Percentiles rank a stretch among this genome's conserved stretches.
Evolutionary conservation across 2,329 filamentous ascomycete genomes (phyloP).

Genomic region (Onygena corvina): DNA sequence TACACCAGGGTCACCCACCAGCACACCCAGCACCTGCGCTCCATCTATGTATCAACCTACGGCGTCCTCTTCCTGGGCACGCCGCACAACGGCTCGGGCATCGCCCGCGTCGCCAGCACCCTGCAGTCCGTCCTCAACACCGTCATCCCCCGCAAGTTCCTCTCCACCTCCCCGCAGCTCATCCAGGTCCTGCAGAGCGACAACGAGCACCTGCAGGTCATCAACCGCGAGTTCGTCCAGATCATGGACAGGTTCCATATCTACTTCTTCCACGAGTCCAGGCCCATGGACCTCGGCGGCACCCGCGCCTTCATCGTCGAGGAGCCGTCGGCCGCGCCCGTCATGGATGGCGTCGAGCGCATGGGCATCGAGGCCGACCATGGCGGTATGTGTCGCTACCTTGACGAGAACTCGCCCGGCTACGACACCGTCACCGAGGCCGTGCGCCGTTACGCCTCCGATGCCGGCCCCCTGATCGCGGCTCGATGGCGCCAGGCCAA

Average conservation of each 20-base stretch:
- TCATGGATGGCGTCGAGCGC: conserved; percentile 56
- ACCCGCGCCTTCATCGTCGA: conserved; percentile 56
- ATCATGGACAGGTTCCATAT: conserved; percentile 59
- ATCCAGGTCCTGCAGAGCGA: conserved; percentile 60
- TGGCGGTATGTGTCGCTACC: conserved; percentile 61
- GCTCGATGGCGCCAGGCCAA: conserved; percentile 51
- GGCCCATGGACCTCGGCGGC: conserved; percentile 56
- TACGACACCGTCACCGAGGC: conserved; percentile 45
- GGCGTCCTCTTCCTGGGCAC: conserved; percentile 67
- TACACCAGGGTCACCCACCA: conserved; percentile 50
- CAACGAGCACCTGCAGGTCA: conserved; percentile 61
- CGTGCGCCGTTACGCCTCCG: conserved; percentile 36
- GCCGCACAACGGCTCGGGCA: conserved; percentile 57
- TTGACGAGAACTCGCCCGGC: conserved; percentile 51
- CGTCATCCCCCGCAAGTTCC: conserved; percentile 52
- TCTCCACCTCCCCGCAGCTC: conserved; percentile 56
- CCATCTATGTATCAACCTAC: conserved; percentile 62
- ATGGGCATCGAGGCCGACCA: conserved; percentile 67
- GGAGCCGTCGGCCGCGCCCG: conserved; percentile 55
- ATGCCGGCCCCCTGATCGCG: conserved; percentile 44
- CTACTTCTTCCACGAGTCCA: conserved; percentile 65
- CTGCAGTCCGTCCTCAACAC: conserved; percentile 56
- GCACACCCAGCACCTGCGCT: conserved; percentile 52
- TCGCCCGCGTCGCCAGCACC: conserved; percentile 55
- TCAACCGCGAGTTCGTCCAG: conserved; percentile 61